Base-by-base conservation (phyloP, 768 basidiomycete genomes). In the Tylopilus cervinicoccineus region DNA sequence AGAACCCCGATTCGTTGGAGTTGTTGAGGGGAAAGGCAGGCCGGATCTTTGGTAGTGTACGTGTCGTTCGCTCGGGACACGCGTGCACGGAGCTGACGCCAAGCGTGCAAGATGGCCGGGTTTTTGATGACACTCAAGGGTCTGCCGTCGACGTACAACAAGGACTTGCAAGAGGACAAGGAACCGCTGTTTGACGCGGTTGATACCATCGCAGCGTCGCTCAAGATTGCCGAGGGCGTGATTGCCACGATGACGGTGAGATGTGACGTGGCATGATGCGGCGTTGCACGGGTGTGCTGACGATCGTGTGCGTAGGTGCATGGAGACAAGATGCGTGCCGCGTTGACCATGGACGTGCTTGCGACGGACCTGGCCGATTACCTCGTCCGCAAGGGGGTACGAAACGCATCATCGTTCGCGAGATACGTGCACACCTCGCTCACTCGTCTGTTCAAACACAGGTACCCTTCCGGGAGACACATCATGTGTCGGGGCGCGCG, bases 331-430 rank as follows among this genome's bases (percentile, higher is more conserved):
- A 99, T 99, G 96, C 77, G 76, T 31, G 74, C 78, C 50, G 91
- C 93, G 1, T 70, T 98, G 59, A 97, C 95, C 9, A 93, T 91
- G 87, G 96, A 99, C 67, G 89, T 98, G 51, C 84, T 99, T 41
- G 96, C 96, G 5, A 99, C 96, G n/a, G 96, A 99, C 61, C 72
- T 99, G 23, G 96, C 96, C 9, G 95, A 99, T 66, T 98, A 99
- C 68, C 87, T 99, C 33, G 96, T 99, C 53, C 88, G 94, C 59
- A 97, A 96, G 76, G 95, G 96, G 55, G 95, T 96, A 69, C 56
- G 88, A 5, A 2, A 28, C 24, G 40, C 27, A 19, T 20, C 27
- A 41, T 41, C 19, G 50, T 37, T 9, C 9, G 9, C 3, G 23
- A 28, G 10, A 11, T 12, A 13, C 14, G 16, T n/a, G 27, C 27